Conservation (phyloP, 1,139 yeast species). For the Pichiaceae sp. region DNA sequence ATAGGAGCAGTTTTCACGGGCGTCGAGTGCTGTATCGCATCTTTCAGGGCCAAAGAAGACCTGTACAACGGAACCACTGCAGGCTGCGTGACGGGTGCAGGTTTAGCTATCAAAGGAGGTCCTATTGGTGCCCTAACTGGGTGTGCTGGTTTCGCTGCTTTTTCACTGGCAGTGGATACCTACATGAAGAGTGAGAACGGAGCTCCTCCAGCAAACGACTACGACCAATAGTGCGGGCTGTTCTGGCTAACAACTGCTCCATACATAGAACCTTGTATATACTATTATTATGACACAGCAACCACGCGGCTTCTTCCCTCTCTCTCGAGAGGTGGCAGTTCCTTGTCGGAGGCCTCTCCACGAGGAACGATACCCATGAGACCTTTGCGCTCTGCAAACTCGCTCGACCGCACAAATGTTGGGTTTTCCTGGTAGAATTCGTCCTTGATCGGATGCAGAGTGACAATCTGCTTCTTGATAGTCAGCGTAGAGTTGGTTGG, state of each 20-base stretch:
- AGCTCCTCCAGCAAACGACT: constrained; percentile 82
- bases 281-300: not conserved
- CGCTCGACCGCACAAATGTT: constrained; percentile 58
- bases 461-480: constrained; percentile 74
- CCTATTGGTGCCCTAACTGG: constrained; percentile 90
- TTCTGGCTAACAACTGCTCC: not conserved
- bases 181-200: constrained; percentile 83
- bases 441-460: constrained; percentile 85
- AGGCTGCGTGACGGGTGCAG: constrained; percentile 92
- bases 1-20: constrained; percentile 93
- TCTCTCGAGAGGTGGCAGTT: constrained; percentile 78
- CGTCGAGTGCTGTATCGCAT: constrained; percentile 86
- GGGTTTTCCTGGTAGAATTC: constrained; percentile 79
- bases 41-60: constrained; percentile 84
- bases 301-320: constrained; percentile 55
- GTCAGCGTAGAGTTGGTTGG: constrained; percentile 90
- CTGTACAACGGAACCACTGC: constrained; percentile 87
- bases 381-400: constrained; percentile 84
- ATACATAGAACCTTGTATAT: not conserved
- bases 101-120: constrained; percentile 84
- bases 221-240: constrained; percentile 43
- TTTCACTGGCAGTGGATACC: constrained; percentile 86
- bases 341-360: constrained; percentile 33
- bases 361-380: constrained; percentile 73
- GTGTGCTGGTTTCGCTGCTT: constrained; percentile 97